Conservation (phyloP, 2,329 filamentous ascomycete genomes). For the Apiospora malaysiana region DNA sequence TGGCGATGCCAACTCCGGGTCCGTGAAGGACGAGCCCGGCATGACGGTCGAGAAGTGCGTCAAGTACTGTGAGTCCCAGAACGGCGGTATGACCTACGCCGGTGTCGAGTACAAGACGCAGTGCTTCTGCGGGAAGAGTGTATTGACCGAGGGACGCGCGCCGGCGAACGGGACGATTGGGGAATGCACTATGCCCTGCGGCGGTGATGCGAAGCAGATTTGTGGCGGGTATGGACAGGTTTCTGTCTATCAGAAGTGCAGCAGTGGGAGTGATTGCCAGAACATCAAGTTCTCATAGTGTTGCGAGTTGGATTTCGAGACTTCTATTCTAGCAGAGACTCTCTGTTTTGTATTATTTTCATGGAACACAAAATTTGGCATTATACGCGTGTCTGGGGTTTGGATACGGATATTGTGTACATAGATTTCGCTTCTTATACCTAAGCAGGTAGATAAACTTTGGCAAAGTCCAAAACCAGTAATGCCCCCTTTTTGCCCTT, state of each 20-base stretch:
- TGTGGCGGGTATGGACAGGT: conserved; percentile 45
- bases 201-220: conserved; percentile 42
- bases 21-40: conserved; percentile 25
- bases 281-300: conserved; percentile 28
- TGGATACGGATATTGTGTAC: not conserved
- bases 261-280: conserved; percentile 31
- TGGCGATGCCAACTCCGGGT: conserved; percentile 28
- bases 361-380: not conserved
- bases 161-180: conserved; percentile 50
- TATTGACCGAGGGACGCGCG: conserved; percentile 36
- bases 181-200: conserved; percentile 47
- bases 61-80: conserved; percentile 25
- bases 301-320: not conserved
- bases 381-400: not conserved
- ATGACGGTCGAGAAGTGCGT: conserved; percentile 38
- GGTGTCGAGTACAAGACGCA: conserved; percentile 35
- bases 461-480: not conserved
- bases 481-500: no score
- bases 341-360: not conserved
- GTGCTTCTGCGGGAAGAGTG: conserved; percentile 38
- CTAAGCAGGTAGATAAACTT: not conserved
- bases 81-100: conserved; percentile 30
- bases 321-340: not conserved
- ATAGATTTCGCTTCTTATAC: not conserved
- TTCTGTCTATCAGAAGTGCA: conserved; percentile 44